These are phyloP conservation scores for Pichia scutulata DNA, from an alignment of 805 yeast genomes.

Conservation along the genomic window DNA sequence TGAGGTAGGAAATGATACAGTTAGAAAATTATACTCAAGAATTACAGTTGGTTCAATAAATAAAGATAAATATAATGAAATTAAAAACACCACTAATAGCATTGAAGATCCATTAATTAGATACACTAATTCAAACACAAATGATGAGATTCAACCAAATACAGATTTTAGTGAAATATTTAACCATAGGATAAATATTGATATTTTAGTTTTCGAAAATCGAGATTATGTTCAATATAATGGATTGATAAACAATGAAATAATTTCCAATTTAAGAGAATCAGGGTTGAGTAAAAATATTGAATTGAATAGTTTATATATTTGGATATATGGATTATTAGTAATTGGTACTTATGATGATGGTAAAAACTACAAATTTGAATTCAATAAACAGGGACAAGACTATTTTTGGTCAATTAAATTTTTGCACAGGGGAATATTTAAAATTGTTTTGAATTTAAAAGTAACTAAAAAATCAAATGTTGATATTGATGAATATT, in stretches of 20 bases:
- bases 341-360: constrained; percentile 2
- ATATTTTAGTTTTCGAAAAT: constrained; percentile 1
- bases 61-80: neutral
- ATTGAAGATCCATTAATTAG: neutral
- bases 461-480: neutral
- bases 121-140: neutral
- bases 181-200: neutral
- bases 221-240: constrained; percentile 7
- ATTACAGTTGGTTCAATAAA: neutral
- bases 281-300: neutral
- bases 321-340: constrained; percentile 8
- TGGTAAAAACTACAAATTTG: constrained; percentile 1
- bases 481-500: constrained; percentile 6
- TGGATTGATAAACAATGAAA: neutral
- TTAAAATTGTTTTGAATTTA: constrained; percentile 3
- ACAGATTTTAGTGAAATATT: neutral
- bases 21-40: neutral
- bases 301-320: neutral
- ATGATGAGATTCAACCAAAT: neutral
- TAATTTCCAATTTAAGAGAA: neutral
- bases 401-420: neutral
- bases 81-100: neutral
- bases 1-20: neutral
- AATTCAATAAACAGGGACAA: neutral
- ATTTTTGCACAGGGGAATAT: constrained; percentile 6